Conservation (phyloP, 2,329 filamentous ascomycete species). For the Epichloe brachyelytri region DNA sequence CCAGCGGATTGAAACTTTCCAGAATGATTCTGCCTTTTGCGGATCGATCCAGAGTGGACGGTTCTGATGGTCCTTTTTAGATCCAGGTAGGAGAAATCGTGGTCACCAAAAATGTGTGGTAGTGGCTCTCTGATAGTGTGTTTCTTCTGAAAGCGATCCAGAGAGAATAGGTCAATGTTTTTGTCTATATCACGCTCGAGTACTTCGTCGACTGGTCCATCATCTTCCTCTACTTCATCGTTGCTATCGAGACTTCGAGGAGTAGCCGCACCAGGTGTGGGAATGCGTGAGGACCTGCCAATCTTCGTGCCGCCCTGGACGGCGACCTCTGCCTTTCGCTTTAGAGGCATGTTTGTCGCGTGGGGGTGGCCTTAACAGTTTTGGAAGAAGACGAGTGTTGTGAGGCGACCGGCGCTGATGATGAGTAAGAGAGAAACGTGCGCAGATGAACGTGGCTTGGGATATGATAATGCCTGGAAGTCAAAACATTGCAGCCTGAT, state of each 20-base stretch:
- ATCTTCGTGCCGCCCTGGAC: constrained; percentile 38
- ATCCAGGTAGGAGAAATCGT: constrained; percentile 69
- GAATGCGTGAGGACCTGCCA: constrained; percentile 42
- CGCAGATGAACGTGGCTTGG: neutral
- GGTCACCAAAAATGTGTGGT: constrained; percentile 32
- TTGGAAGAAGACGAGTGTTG: neutral
- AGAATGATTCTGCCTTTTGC: constrained; percentile 72
- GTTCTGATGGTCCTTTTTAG: constrained; percentile 83
- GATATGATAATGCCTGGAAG: neutral
- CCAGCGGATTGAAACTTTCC: constrained; percentile 85
- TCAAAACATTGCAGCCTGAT: neutral
- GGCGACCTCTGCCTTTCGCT: constrained; percentile 50
- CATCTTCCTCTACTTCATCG: constrained; percentile 37
- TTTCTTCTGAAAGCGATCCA: constrained; percentile 36
- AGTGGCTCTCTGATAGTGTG: constrained; percentile 30
- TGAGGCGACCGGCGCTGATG: neutral
- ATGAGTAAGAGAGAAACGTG: neutral
- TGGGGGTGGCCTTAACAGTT: constrained; percentile 9
- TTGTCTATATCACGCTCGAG: constrained; percentile 42
- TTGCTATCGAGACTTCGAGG: constrained; percentile 44
- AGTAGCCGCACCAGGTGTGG: constrained; percentile 48
- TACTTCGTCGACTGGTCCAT: constrained; percentile 36
- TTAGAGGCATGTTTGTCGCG: constrained; percentile 45
- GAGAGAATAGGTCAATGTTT: constrained; percentile 47
- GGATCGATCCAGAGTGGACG: constrained; percentile 92